Evolutionary conservation across 345 rosid genomes (phyloP).

Genomic region (Cardiospermum halicacabum): DNA sequence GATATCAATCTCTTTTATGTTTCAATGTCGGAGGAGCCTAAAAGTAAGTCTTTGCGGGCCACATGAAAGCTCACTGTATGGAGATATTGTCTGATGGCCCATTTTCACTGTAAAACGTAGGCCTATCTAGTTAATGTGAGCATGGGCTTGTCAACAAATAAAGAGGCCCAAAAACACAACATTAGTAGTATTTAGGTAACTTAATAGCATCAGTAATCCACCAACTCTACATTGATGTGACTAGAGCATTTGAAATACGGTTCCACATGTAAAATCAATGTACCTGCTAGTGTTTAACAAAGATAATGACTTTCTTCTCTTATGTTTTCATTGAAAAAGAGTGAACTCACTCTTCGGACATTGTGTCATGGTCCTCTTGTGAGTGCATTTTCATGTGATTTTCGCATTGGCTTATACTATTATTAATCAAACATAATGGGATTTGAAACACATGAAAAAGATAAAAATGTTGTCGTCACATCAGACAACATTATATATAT

Average conservation of each 20-base stretch:
- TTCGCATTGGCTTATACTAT: too few species aligned
- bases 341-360: neutral
- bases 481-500: too few species aligned
- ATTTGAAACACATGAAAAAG: too few species aligned
- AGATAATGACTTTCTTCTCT: neutral
- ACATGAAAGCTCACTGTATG: neutral
- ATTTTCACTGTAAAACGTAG: neutral
- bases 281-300: neutral
- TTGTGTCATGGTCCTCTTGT: neutral
- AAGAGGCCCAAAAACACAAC: too few species aligned
- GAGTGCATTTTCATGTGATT: neutral
- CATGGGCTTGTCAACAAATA: conserved; percentile 1
- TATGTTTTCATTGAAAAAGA: neutral
- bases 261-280: neutral
- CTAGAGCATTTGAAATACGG: neutral
- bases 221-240: neutral
- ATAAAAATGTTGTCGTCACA: too few species aligned
- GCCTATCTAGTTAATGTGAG: neutral
- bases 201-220: neutral
- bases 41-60: too few species aligned
- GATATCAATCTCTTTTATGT: too few species aligned
- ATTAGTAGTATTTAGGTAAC: too few species aligned
- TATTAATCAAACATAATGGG: too few species aligned
- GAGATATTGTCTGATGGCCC: neutral
- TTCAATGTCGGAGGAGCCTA: too few species aligned